Evolutionary conservation across 1,284 basidiomycete genomes (phyloP), one percentile per base, ranked within the genome.

Genomic region (Apiotrichum domesticum): DNA sequence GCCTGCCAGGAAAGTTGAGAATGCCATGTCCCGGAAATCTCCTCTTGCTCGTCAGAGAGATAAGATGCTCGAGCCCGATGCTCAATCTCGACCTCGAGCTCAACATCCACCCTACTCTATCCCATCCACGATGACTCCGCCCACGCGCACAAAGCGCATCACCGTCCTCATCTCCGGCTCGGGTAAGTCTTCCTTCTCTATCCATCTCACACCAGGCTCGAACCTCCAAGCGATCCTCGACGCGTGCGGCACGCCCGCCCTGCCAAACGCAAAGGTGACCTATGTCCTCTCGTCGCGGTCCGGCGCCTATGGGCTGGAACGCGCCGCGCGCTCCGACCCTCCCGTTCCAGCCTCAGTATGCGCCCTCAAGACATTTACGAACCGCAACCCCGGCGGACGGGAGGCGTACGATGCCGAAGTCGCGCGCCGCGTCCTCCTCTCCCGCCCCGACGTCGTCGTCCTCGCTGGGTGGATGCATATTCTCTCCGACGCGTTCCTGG

Each of bases 391-490:
- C 2, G 85, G 83, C 21, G 83, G 84, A 62, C 80, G 94, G 35
- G 80, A 83, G 54, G 87, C 95, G 71, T 98, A 97, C 75, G 94
- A 98, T 70, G 78, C 79, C 11, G 88, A 88, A 66, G 82, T 98
- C 5, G 93, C 91, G 2, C 77, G 81, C 15, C 80, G 84, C 53
- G 86, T 97, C 8, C 70, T 89, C 32, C 69, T 69, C 2, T 72
- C 69, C 33, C 77, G 80, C 37, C 95, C 95, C 0, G 90, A 98
- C 72, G 73, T 96, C 15, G 83, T 98, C 56, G 89, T 98, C 3
- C 81, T 98, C 33, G 95, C 95, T 0, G 96, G 95, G 0, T 98
- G 92, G 88, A 98, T 98, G 95, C 93, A 98, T 72, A 87, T 94
- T 64, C 81, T 93, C 44, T 79, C 79, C 7, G 75, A 79, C 51